Base-by-base conservation (phyloP, 345 rosid genomes). In the Salix udensis region DNA sequence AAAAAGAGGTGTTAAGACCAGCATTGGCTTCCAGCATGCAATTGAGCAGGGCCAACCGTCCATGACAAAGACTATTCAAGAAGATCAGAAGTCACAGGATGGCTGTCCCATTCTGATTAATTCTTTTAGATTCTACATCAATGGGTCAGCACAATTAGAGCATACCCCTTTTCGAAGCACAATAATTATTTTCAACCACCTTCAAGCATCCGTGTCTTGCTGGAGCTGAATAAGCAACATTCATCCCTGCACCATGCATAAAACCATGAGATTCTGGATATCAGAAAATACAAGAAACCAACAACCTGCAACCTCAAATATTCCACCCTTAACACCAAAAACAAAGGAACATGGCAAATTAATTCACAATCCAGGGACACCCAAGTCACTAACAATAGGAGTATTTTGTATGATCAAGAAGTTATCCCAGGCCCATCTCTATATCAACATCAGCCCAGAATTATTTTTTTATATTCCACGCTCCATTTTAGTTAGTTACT, bases 161-260 rank as follows among this genome's bases (percentile, higher is more conserved):
- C 76, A 76, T 81, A 91, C 98, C 97, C 82, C 95, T 87, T 87
- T 86, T 89, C n/a, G 98, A 94, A 74, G 97, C 91, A 81, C 98
- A 94, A 83, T 87, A 95, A 81, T 87, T 90, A 81, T 95, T 95
- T 74, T 93, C 98, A 50, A 95, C 97, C 61, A 95, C 90, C 79
- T 85, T 90, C 60, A 95, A 87, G 87, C 93, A 90, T 85, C 88
- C 90, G 86, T 91, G 91, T 76, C 97, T 88, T 77, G 82, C 80
- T 76, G 97, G 96, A 82, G 94, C 97, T 67, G 94, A 84, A 79
- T 88, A 93, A 76, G 97, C 90, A 55, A 93, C 93, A 65, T 81
- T 36, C 34, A 95, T 84, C 42, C 98, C 97, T 95, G 87, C 81
- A 85, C 36, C 77, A 62, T 39, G 73, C 65, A 62, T 37, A 67